These are phyloP conservation scores for Coemansia guatemalensis DNA, from an alignment of 192 early-diverging fungal genomes.

Conservation along the genomic window DNA sequence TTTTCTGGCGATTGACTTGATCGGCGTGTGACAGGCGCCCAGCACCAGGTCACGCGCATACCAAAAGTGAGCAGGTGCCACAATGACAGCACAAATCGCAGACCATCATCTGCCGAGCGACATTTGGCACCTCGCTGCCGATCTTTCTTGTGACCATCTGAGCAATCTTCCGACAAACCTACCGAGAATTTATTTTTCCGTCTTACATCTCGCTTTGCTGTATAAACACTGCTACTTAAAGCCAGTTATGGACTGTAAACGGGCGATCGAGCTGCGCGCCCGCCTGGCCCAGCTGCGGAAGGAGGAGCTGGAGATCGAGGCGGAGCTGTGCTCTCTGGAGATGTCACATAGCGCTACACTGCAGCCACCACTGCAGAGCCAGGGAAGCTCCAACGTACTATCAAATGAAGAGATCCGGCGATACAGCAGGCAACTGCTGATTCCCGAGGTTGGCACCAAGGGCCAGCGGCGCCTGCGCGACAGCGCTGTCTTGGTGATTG, in stretches of 20 bases:
- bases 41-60: neutral
- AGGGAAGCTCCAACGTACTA: constrained; percentile 28
- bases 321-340: constrained; percentile 37
- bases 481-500: constrained; percentile 79
- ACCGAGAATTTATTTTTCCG: neutral
- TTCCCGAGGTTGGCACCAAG: constrained; percentile 68
- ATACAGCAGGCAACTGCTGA: constrained; percentile 83
- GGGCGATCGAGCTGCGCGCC: constrained; percentile 10
- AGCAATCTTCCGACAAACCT: neutral
- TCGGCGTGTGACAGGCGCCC: neutral
- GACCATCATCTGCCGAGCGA: neutral
- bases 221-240: neutral
- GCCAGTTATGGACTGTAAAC: constrained; percentile 11
- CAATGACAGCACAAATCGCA: neutral
- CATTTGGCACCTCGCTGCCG: neutral
- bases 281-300: constrained; percentile 24
- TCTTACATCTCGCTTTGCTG: neutral
- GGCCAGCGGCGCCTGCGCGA: constrained; percentile 78
- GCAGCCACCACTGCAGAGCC: neutral
- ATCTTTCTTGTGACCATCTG: neutral
- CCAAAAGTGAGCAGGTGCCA: neutral
- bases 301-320: constrained; percentile 42
- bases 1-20: neutral
- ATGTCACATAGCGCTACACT: constrained; percentile 2
- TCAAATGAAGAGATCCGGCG: constrained; percentile 73